Evolutionary conservation across 257 asterid species (phyloP), one percentile per base, ranked within the genome.

Genomic region (Solanum ossicruentum): DNA sequence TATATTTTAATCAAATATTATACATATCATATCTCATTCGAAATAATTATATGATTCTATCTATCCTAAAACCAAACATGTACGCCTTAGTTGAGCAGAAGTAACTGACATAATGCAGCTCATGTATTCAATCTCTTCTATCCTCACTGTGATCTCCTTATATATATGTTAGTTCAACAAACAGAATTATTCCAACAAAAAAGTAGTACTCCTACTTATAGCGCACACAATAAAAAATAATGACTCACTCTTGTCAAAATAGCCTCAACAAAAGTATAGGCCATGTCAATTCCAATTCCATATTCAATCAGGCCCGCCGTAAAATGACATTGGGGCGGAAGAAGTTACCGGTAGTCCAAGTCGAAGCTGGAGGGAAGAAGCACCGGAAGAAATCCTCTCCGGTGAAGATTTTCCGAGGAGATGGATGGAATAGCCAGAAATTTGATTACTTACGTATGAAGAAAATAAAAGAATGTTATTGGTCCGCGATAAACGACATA

Each of bases 261-360:
- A 12, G 75, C 45, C 73, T 65, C 86, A 66, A 17, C 78, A 70
- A 72, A 85, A 85, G 8, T 1, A 20, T 41, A 71, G 70, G 21
- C 20, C 66, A 18, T 56, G 54, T 12, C 69, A 39, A 18, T 56
- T 9, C 70, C 49, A 43, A 55, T 20, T 41, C 56, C 36, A 18
- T 71, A 71, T 43, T 43, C 36, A 54, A 16, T 85, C 23, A 13
- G 13, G 15, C 77, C 15, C 92, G 92, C 85, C 93, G 94, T 2
- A 61, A 85, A 15, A 82, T 85, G 77, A 82, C 85, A 1, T 82
- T 88, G 17, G 20, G 90, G 90, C 20, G 91, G 10, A 72, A 72
- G 82, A 89, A 88, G 54, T 87, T 89, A 20, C 93, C 96, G 56
- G 85, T 82, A 15, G 89, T 88, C 73, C 93, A 94, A 9, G 92